Evolutionary conservation across 805 yeast species (phyloP), one percentile per base, ranked within the genome.

Genomic region (Cyberlindnera maclurae): DNA sequence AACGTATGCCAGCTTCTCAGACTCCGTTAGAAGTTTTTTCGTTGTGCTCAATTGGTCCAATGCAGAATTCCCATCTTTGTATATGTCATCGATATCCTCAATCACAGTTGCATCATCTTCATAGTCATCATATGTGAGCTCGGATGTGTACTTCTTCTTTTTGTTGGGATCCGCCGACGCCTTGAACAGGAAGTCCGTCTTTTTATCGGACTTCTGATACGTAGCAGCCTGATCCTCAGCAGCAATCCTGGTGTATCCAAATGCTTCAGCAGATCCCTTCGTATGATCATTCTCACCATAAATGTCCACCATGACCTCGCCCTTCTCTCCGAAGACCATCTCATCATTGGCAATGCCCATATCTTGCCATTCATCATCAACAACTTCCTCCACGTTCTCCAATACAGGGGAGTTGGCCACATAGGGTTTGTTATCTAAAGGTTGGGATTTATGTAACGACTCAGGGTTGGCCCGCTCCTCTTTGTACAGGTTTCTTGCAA

Each of bases 1-100:
- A 6, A 84, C 83, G 55, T 93, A 93, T 3, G 97, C 97, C 44
- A 89, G 81, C 52, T 85, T 81, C 58, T 93, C 96, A 12, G 82
- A 68, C 13, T 87, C 97, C 7, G 78, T 70, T 12, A 93, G 68
- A 75, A 93, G 74, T 17, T 77, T 74, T 56, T 80, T 86, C 5
- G 97, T 93, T 1, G 90, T 73, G 38, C 76, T 75, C 46, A 93
- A 64, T 40, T 89, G 94, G 33, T 74, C 76, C n/a, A 62, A 60
- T 0, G 86, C 75, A 44, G 68, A 48, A 16, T 70, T 71, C 15
- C 51, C 50, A 32, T 28, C 50, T 20, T 33, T 48, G 47, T 18
- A 50, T 56, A 36, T 61, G 24, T 64, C 79, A 31, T 67, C 75
- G 7, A 60, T 64, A 12, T 57, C 36, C 13, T 45, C 51, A 5